Base-by-base conservation (phyloP, 352 stramenopile genomes). In the Aphanomyces euteiches region DNA sequence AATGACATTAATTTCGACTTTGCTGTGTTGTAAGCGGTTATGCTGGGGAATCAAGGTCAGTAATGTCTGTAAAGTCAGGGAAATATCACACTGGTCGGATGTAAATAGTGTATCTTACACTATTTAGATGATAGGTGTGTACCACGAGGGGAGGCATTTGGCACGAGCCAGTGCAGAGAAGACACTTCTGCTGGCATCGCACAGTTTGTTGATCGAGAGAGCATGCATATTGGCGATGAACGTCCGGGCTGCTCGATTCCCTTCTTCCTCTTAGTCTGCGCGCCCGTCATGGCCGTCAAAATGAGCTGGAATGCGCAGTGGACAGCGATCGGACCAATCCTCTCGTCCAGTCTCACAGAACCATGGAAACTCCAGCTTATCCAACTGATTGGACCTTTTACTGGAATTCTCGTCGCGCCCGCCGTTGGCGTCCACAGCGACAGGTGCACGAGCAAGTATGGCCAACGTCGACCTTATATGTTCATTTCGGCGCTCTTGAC, bases 261-360 rank as follows among this genome's bases (percentile, higher is more conserved):
- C 0, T 89, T 89, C 82, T 75, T 92, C 3, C 74, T 92, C 60
- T 70, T 91, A 15, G 76, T 91, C 3, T 87, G 83, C 17, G 60
- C 90, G 17, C 83, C 85, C 0, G 76, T 83, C 7, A 89, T 93
- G 82, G 83, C 85, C 8, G 88, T 78, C 47, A 90, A 90, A 67
- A 90, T 91, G 82, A 82, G 80, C 7, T 93, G 83, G 85, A 86
- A 82, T 1, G 83, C 85, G 45, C 83, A 93, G 56, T 91, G 85
- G 85, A 82, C 83, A 2, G 83, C 83, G 1, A 71, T 93, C 15
- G 83, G 83, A 0, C 83, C 85, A 5, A 89, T 90, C 53, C 75
- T 93, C 7, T 73, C 78, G 36, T 81, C 81, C 15, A 90, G 80
- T n/a, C 77, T 91, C 74, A 68, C 88, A 8, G 80, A 84, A 0